A percentile compares a stretch with the other conserved stretches of the same genome.
Conservation (phyloP, 2,329 filamentous ascomycete species). For the Colletotrichum caudatum region DNA sequence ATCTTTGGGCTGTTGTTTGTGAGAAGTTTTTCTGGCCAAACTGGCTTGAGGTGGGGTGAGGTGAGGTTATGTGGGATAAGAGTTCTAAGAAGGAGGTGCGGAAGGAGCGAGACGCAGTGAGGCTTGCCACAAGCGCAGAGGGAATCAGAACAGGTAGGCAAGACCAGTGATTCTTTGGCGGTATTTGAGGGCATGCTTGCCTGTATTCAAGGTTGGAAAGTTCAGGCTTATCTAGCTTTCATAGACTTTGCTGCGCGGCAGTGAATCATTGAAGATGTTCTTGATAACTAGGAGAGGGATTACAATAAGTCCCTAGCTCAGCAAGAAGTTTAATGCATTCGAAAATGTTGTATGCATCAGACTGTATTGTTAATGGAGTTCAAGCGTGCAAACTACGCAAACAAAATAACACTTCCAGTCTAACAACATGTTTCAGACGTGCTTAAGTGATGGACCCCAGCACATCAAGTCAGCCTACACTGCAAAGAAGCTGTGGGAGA, state of each 20-base stretch:
- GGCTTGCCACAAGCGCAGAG: not conserved
- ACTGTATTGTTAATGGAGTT: no score
- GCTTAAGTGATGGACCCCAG: no score
- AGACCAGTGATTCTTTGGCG: not conserved
- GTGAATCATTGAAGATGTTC: no score
- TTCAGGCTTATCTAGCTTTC: not conserved
- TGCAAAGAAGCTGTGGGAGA: not conserved
- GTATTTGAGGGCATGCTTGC: no score
- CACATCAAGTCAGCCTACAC: no score
- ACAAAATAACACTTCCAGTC: not conserved
- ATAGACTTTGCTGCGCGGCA: not conserved
- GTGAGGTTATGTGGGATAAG: not conserved
- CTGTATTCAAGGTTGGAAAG: no score
- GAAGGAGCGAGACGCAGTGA: not conserved
- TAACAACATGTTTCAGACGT: no score
- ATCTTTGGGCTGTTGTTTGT: not conserved
- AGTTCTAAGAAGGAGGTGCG: not conserved
- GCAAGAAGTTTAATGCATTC: not conserved
- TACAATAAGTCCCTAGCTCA: no score
- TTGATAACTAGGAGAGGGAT: not conserved
- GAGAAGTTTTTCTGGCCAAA: not conserved
- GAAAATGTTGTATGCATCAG: no score
- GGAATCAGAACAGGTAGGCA: no score
- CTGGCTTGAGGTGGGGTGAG: not conserved
- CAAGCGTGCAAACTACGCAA: accelerated